These are phyloP conservation scores for Leucocoprinus birnbaumii DNA, from an alignment of 768 basidiomycete genomes.

Conservation along the genomic window DNA sequence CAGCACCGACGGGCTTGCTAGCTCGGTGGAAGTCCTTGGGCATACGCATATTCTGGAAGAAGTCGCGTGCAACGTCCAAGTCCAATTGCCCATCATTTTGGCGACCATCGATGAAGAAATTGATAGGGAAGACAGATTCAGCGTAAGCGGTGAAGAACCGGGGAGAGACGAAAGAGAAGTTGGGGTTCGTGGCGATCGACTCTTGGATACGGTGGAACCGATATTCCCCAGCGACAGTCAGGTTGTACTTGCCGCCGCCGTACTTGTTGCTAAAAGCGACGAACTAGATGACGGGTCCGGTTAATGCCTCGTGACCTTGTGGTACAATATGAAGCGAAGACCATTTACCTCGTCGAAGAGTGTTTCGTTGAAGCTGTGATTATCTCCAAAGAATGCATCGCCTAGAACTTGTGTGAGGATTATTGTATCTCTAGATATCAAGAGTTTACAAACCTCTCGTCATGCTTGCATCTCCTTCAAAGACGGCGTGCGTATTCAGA, in stretches of 20 bases:
- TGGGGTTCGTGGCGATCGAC: slow-evolving; percentile 19
- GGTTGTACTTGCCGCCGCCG: slow-evolving; percentile 21
- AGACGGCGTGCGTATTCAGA: slow-evolving; percentile 17
- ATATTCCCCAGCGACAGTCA: slow-evolving; percentile 17
- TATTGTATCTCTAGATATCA: neutral
- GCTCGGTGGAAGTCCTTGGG: slow-evolving; percentile 16
- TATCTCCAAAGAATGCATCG: slow-evolving; percentile 19
- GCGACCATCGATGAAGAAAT: slow-evolving; percentile 20
- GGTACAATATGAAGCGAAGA: neutral
- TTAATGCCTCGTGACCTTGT: too few species aligned
- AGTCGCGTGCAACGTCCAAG: slow-evolving; percentile 14
- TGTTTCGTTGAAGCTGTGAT: slow-evolving; percentile 19
- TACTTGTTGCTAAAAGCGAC: slow-evolving; percentile 17
- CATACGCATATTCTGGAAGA: slow-evolving; percentile 18
- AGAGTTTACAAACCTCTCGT: slow-evolving; percentile 9
- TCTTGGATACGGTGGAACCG: slow-evolving; percentile 17
- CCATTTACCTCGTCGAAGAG: slow-evolving; percentile 16
- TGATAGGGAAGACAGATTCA: slow-evolving; percentile 16
- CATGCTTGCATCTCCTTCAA: slow-evolving; percentile 15
- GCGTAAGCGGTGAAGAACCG: slow-evolving; percentile 19
- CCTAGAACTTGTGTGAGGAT: neutral
- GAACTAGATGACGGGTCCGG: slow-evolving; percentile 5
- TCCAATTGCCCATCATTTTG: slow-evolving; percentile 9
- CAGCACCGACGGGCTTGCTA: slow-evolving; percentile 1
- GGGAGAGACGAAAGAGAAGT: slow-evolving; percentile 16